Percentiles rank a stretch among this genome's conserved stretches.
Evolutionary conservation across 2,329 filamentous ascomycete species (phyloP).

Genomic region (Fusarium setosum): DNA sequence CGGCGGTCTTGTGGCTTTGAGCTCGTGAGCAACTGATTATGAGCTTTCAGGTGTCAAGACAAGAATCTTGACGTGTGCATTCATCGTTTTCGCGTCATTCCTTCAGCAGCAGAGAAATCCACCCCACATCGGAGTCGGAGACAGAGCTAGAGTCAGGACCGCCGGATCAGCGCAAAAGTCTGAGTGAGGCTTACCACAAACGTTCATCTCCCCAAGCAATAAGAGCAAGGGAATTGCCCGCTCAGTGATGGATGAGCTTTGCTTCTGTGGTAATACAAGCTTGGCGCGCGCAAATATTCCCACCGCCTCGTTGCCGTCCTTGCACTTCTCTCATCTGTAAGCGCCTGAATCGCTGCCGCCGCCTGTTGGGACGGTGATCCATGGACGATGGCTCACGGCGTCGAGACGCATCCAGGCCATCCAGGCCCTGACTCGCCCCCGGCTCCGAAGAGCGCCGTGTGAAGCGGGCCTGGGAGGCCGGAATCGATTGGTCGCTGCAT

Average conservation of each 20-base stretch:
- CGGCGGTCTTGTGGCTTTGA: conserved; percentile 9
- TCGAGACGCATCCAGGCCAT: conserved; percentile 33
- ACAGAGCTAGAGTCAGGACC: neutral
- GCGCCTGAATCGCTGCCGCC: conserved; percentile 32
- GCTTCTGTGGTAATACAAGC: conserved; percentile 1
- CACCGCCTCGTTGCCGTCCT: conserved; percentile 27
- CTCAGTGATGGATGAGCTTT: too few species aligned
- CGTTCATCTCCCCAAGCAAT: conserved; percentile 7
- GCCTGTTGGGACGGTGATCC: conserved; percentile 5
- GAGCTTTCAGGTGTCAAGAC: conserved; percentile 6
- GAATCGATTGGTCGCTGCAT: conserved; percentile 37
- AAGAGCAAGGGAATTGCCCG: too few species aligned
- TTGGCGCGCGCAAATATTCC: conserved; percentile 18
- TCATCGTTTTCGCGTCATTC: conserved; percentile 40
- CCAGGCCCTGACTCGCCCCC: conserved; percentile 38
- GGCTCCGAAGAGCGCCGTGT: conserved; percentile 12
- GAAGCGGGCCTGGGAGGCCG: conserved; percentile 2
- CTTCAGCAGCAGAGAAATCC: conserved; percentile 13
- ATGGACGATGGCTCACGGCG: conserved; percentile 19
- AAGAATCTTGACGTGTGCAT: conserved; percentile 36
- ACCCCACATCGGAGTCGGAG: conserved; percentile 14
- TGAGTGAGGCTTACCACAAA: conserved; percentile 22
- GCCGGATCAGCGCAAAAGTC: conserved; percentile 15
- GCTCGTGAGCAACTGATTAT: neutral
- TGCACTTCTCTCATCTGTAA: conserved; percentile 15